Base-by-base conservation (phyloP, 148 eudicot species). In the Vaccinium vitisidaea region DNA sequence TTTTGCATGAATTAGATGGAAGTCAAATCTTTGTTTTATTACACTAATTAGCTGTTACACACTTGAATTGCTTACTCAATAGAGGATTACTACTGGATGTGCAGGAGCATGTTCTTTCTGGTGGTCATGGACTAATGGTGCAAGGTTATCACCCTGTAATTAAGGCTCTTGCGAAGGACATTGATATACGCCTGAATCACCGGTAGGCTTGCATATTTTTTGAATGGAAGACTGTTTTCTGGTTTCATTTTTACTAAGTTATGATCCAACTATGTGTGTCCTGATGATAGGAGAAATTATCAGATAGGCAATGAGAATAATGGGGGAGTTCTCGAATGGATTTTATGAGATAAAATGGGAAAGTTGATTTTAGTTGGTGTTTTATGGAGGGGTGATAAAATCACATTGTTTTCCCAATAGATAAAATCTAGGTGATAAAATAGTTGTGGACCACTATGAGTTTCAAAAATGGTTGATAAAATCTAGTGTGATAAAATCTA, bases 91-190 rank as follows among this genome's bases (percentile, higher is more conserved):
- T 80, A 43, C 55, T 80, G 77, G 53, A 63, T 87, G 43, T 88
- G 85, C 94, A 97, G 99, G 99, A 97, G 84, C 92, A 97, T 85
- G 98, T 97, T 85, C 98, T 97, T 25, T 78, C 98, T 78, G 99
- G 99, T 83, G 99, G 99, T 86, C 99, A 97, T 87, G 98, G 99
- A 77, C 90, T 97, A 25, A 97, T 97, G 98, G 95, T 89, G 76
- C 92, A 95, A 91, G 99, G 99, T 84, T 97, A 97, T 80, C 87
- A 90, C 88, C 99, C 99, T 58, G 81, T 97, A 46, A 90, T 97
- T 78, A 91, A 95, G 90, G 93, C 95, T 36, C 94, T 97, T 50
- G 89, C 99, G 6, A 90, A 93, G 87, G 98, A 87, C 78, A 83
- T 97, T 80, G 96, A 95, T 82, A 87, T 95, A 76, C 93, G 94